Conservation (phyloP, 179 eudicot species). For the Drosera spatulata region DNA sequence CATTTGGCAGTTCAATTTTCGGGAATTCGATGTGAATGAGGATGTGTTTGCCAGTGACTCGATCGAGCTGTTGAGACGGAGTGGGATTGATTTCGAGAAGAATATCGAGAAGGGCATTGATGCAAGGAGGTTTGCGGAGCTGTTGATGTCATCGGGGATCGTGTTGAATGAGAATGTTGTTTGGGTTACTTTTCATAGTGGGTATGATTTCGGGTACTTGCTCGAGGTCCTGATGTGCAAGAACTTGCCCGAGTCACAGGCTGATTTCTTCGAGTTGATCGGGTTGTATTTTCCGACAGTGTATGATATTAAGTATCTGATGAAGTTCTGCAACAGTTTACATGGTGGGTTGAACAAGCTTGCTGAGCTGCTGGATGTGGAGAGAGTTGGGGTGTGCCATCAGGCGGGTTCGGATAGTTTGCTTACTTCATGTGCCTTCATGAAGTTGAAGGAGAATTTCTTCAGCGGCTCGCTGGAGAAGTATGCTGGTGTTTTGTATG, state of each 20-base stretch:
- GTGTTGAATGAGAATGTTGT: slow-evolving; percentile 51
- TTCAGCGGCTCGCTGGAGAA: slow-evolving; percentile 58
- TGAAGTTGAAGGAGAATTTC: slow-evolving; percentile 60
- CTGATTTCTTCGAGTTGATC: slow-evolving; percentile 49
- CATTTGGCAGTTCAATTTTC: slow-evolving; percentile 73
- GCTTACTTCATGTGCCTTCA: slow-evolving; percentile 63
- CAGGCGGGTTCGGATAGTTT: slow-evolving; percentile 79
- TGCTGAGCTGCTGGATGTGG: slow-evolving; percentile 58
- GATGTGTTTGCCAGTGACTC: slow-evolving; percentile 59
- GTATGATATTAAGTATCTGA: slow-evolving; percentile 68
- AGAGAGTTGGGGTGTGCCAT: slow-evolving; percentile 62
- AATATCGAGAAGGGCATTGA: slow-evolving; percentile 55
- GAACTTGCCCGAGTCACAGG: slow-evolving; percentile 47
- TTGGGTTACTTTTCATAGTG: slow-evolving; percentile 77
- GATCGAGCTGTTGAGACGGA: slow-evolving; percentile 45
- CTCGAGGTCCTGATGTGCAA: slow-evolving; percentile 54
- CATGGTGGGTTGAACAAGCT: slow-evolving; percentile 80
- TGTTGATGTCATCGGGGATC: slow-evolving; percentile 73
- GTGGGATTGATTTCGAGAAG: slow-evolving; percentile 57
- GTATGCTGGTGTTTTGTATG: slow-evolving; percentile 9
- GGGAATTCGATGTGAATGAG: slow-evolving; percentile 46
- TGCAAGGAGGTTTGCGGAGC: slow-evolving; percentile 53
- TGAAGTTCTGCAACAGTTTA: slow-evolving; percentile 61
- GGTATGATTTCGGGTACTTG: slow-evolving; percentile 74
- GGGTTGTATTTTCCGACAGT: slow-evolving; percentile 47